Evolutionary conservation across 1,284 basidiomycete species (phyloP).

Genomic region (Sanghuangporus sanghuang): DNA sequence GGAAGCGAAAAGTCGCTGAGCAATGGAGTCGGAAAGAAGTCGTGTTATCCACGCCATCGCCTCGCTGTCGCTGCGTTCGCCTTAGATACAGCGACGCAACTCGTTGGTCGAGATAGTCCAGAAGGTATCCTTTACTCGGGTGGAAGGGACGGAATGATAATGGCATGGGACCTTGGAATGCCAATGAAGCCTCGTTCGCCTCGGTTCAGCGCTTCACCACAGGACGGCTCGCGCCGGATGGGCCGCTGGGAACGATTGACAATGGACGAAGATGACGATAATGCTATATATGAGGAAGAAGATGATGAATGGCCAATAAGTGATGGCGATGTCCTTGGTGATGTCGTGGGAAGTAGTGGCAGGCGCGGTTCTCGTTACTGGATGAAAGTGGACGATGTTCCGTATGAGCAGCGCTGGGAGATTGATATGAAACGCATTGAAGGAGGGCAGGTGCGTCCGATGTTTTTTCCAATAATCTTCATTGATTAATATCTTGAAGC

Average conservation of each 20-base stretch:
- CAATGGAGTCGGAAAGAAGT: constrained; percentile 18
- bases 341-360: constrained; percentile 44
- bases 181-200: constrained; percentile 42
- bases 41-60: constrained; percentile 72
- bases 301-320: constrained; percentile 40
- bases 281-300: constrained; percentile 45
- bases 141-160: constrained; percentile 88
- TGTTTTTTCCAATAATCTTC: not conserved
- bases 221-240: constrained; percentile 25
- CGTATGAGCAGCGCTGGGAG: constrained; percentile 78
- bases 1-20: constrained; percentile 20
- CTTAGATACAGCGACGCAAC: constrained; percentile 77
- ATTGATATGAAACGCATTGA: constrained; percentile 49
- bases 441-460: constrained; percentile 42
- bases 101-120: constrained; percentile 57
- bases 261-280: constrained; percentile 60
- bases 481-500: constrained; percentile 29
- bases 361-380: constrained; percentile 31
- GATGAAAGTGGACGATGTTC: constrained; percentile 34
- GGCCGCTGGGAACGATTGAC: constrained; percentile 72
- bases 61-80: constrained; percentile 84
- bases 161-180: constrained; percentile 86
- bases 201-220: not conserved
- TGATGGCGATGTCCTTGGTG: constrained; percentile 73
- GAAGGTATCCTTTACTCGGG: constrained; percentile 93